Evolutionary conservation across 1,139 yeast species (phyloP).

Genomic region (Candida tunisiensis): DNA sequence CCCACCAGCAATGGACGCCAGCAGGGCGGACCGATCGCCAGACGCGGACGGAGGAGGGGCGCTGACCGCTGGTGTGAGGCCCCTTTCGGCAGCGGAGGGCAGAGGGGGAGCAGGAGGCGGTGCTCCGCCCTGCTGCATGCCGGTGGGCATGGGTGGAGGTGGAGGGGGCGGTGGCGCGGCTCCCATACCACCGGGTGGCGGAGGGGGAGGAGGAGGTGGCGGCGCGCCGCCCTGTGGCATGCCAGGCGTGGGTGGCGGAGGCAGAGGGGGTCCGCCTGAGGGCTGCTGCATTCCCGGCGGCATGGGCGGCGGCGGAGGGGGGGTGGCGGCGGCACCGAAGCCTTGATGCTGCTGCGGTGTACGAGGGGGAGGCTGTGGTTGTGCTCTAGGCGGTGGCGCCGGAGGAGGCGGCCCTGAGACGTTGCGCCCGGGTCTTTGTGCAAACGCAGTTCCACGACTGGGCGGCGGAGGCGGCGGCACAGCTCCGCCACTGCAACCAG

Average conservation of each 20-base stretch:
- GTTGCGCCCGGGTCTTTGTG: no score
- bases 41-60: slow-evolving; percentile 7
- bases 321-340: slow-evolving; percentile 13
- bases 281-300: slow-evolving; percentile 5
- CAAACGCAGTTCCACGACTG: no score
- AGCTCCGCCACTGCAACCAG: no score
- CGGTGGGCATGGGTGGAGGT: slow-evolving; percentile 2
- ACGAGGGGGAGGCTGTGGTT: slow-evolving; percentile 10
- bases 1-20: slow-evolving; percentile 75
- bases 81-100: slow-evolving; percentile 5
- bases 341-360: slow-evolving; percentile 9
- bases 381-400: slow-evolving; percentile 8
- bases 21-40: slow-evolving; percentile 32
- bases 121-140: slow-evolving; percentile 3
- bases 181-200: slow-evolving; percentile 5
- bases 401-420: slow-evolving; percentile 7
- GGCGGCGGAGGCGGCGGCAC: no score
- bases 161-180: slow-evolving; percentile 10
- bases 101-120: slow-evolving; percentile 13
- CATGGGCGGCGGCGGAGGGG: slow-evolving; percentile 8
- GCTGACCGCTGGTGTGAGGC: slow-evolving; percentile 4
- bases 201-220: slow-evolving; percentile 17
- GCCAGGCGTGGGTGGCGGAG: slow-evolving; percentile 8
- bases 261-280: slow-evolving; percentile 5
- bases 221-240: slow-evolving; percentile 12